Percentiles rank a stretch among this genome's conserved stretches.
phyloP scores from a whole-genome alignment of 2,329 filamentous ascomycete species.

The Aspergillus sp. region DNA sequence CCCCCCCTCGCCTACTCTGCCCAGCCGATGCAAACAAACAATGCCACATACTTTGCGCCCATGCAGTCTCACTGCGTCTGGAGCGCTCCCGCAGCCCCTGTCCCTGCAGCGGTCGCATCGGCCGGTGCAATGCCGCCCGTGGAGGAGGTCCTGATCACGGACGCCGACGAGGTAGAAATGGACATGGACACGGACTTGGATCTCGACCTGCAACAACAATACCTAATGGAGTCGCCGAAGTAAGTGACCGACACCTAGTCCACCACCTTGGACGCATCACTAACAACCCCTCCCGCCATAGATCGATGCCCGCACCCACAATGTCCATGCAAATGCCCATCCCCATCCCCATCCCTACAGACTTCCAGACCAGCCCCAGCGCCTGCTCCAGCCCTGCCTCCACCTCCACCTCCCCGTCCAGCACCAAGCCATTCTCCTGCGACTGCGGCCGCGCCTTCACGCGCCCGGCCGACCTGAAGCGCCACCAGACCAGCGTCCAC shows the following conservation, averaged over 20 bases:
- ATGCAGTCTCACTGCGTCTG: background rate
- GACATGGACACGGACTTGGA: background rate
- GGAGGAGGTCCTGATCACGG: background rate
- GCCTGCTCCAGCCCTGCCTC: background rate
- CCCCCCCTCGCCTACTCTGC: conserved; percentile 13
- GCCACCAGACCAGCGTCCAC: conserved; percentile 50
- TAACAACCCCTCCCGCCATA: background rate
- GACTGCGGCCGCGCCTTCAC: conserved; percentile 42
- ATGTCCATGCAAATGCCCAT: background rate
- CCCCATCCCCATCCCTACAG: background rate
- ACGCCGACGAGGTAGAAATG: background rate
- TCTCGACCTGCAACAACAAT: background rate
- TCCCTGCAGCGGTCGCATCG: background rate
- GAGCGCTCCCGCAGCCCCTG: background rate
- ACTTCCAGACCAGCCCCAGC: background rate
- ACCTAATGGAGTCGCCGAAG: conserved; percentile 16
- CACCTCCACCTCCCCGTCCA: background rate
- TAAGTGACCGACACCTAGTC: conserved; percentile 13
- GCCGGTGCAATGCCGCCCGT: background rate
- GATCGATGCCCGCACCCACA: background rate
- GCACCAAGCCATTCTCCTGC: conserved; percentile 33
- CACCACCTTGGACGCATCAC: background rate
- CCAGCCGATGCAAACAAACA: background rate
- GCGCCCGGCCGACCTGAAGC: conserved; percentile 50
- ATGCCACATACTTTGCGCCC: background rate